Base-by-base conservation (phyloP, 1,139 yeast species). In the Diutina scorzettiae region DNA sequence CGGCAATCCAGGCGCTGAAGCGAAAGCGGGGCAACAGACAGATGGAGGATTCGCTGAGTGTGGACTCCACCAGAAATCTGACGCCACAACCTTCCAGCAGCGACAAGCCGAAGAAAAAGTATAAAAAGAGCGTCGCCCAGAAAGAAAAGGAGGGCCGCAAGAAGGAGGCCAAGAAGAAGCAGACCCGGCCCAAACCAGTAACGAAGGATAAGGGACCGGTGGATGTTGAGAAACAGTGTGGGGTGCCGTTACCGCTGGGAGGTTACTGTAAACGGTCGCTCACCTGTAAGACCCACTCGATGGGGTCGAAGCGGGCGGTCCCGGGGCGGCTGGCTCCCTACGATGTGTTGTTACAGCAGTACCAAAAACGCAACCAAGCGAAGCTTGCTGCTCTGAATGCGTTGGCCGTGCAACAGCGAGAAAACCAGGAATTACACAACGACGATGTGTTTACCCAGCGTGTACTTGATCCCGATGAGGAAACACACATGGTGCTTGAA, bases 281-380 rank as follows among this genome's bases (percentile, higher is more conserved):
- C 48, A 91, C 98, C 0, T 91, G 98, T 69, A 91, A 91, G 57
- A 87, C 97, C 0, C 98, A 91, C 60, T 85, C 96, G 1, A 89
- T 91, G 96, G 96, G 96, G 23, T 95, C 96, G 20, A 91, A 91
- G 54, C 74, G 98, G 52, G 91, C 96, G 1, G 98, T 91, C 20
- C 78, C 78, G 25, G 98, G 98, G 5, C 72, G 98, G 52, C 78
- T 94, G 42, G 89, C 93, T 7, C 89, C 96, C 0, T 91, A 87
- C 59, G 98, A 91, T 60, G 79, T 79, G 21, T 66, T 91, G 43
- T 66, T 91, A 46, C 89, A 91, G 37, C 91, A 85, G 39, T 89
- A 91, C 57, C 98, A 91, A 61, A 80, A 87, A 55, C 75, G 87
- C 51, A 91, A 89, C 58, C 96, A 89, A 61, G 91, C 94, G 39